A percentile compares a stretch with the other conserved stretches of the same genome.
Conservation (phyloP, 2,329 filamentous ascomycete genomes). For the Venturia aucupariae region DNA sequence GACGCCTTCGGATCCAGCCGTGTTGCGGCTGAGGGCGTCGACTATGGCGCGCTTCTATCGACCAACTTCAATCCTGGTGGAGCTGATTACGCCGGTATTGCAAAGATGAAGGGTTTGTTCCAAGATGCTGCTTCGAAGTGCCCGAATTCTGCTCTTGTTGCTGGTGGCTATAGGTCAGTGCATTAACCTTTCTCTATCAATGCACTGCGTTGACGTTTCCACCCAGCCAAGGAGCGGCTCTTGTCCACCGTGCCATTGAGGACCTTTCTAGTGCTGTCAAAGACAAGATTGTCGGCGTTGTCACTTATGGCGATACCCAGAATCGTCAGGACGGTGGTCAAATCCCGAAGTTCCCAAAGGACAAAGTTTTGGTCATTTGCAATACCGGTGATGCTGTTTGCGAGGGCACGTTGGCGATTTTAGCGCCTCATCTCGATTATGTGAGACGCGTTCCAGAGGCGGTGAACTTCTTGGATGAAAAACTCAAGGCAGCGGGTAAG, state of each 20-base stretch:
- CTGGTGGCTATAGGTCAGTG: conserved; percentile 34
- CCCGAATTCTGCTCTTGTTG: conserved; percentile 29
- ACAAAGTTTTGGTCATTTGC: conserved; percentile 29
- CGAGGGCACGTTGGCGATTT: conserved; percentile 25
- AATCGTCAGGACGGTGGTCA: conserved; percentile 29
- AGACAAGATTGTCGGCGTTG: conserved; percentile 28
- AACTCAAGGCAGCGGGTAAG: conserved; percentile 13
- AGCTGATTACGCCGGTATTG: conserved; percentile 25
- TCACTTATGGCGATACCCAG: conserved; percentile 33
- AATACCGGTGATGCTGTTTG: conserved; percentile 28
- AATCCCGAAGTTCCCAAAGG: conserved; percentile 26
- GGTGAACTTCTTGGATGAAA: conserved; percentile 22
- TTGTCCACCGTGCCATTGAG: conserved; percentile 28
- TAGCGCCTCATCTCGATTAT: conserved; percentile 27
- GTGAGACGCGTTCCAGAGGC: conserved; percentile 20
- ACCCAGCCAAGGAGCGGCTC: conserved; percentile 30
- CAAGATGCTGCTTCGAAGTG: conserved; percentile 29
- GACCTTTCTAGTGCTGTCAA: conserved; percentile 22
- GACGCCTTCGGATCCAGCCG: not conserved
- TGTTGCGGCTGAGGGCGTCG: conserved; percentile 27
- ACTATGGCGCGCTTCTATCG: conserved; percentile 28
- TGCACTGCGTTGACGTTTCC: conserved; percentile 6
- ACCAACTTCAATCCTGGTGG: conserved; percentile 28
- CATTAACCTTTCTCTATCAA: conserved; percentile 15
- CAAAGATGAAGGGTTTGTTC: conserved; percentile 27